Conservation (phyloP, 148 eudicot genomes). For the Rhododendron kiyosumense region DNA sequence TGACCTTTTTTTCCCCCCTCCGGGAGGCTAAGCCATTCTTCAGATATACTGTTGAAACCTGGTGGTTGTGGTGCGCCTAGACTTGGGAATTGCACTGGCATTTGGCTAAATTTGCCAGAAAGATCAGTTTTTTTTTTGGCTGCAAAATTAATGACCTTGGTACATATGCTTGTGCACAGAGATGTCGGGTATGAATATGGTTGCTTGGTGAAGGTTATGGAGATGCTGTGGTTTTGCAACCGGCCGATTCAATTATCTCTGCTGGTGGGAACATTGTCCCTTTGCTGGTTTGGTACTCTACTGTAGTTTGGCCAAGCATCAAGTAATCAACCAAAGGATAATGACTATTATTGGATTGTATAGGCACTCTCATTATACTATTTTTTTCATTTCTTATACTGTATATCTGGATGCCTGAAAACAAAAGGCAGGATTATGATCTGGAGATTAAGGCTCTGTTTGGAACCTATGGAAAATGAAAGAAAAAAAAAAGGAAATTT, state of each 20-base stretch:
- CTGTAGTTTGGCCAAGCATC: background rate
- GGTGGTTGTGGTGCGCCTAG: background rate
- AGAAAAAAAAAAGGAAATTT: no score
- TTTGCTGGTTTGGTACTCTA: background rate
- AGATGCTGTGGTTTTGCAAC: background rate
- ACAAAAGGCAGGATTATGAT: background rate
- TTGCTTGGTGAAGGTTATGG: background rate
- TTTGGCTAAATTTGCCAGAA: background rate
- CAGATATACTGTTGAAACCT: background rate
- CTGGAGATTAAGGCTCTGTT: background rate
- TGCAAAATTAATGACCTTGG: background rate
- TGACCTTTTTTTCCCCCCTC: background rate
- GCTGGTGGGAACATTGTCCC: background rate
- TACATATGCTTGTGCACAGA: background rate
- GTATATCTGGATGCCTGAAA: background rate
- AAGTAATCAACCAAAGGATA: background rate
- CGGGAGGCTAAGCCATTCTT: background rate
- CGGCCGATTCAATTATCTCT: background rate
- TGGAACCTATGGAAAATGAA: no score
- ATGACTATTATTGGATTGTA: background rate
- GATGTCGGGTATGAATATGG: background rate
- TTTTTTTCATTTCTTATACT: no score
- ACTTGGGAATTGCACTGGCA: background rate
- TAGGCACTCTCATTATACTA: background rate
- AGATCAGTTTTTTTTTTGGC: background rate